phyloP scores from a whole-genome alignment of 2,329 filamentous ascomycete species.

The Claviceps sp. region DNA sequence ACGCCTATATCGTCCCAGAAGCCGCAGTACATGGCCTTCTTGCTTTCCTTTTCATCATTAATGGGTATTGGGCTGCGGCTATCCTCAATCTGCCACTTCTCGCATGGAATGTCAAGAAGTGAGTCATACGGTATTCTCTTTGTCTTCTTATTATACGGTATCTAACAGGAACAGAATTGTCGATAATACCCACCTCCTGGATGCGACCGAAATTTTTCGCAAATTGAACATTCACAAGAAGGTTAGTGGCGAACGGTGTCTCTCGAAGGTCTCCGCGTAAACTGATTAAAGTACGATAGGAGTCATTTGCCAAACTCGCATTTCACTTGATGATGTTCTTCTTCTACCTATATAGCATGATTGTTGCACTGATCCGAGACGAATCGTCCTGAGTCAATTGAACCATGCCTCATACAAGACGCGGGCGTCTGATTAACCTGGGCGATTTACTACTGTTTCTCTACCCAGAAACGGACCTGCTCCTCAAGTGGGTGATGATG shows the following conservation, averaged over 20 bases:
- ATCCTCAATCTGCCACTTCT: constrained; percentile 85
- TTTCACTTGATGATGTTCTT: constrained; percentile 99
- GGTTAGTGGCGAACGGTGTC: constrained; percentile 33
- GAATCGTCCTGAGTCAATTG: constrained; percentile 59
- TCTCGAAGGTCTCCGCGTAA: background rate
- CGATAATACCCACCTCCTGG: constrained; percentile 91
- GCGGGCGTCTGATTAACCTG: background rate
- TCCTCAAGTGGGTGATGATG: background rate
- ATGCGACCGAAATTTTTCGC: constrained; percentile 98
- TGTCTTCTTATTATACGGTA: background rate
- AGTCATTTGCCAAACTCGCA: constrained; percentile 97
- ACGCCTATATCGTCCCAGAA: constrained; percentile 98
- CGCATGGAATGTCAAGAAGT: constrained; percentile 97
- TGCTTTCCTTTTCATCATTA: constrained; percentile 92
- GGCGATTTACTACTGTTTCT: background rate
- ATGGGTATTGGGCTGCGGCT: constrained; percentile 94
- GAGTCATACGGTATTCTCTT: constrained; percentile 27
- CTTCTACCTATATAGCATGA: constrained; percentile 99
- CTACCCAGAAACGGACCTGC: background rate
- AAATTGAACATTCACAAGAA: constrained; percentile 99
- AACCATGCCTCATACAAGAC: background rate
- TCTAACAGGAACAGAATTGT: constrained; percentile 53
- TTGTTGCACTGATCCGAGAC: constrained; percentile 90
- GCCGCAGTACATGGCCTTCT: constrained; percentile 94
- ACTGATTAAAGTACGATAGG: constrained; percentile 38